A percentile compares a stretch with the other conserved stretches of the same genome.
Conservation (phyloP, 2,329 filamentous ascomycete genomes). For the Diplodia sapinea region DNA sequence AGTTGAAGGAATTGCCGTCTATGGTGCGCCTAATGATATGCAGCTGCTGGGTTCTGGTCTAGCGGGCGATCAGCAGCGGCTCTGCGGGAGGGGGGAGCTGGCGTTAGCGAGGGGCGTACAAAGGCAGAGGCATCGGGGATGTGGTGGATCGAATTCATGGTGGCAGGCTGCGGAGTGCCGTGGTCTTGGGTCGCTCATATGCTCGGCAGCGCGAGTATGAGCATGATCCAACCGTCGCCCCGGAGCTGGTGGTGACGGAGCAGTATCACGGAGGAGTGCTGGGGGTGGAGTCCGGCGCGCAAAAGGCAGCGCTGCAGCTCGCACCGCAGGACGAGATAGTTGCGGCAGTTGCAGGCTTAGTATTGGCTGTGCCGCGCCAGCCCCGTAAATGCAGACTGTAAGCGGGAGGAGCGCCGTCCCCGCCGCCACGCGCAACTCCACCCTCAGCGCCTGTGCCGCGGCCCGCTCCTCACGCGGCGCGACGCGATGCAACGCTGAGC, state of each 20-base stretch:
- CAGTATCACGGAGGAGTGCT: not conserved
- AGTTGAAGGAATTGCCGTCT: constrained; percentile 20
- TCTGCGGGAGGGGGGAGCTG: constrained; percentile 10
- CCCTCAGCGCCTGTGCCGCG: not conserved
- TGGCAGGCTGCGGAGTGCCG: not conserved
- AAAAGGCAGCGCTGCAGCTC: not conserved
- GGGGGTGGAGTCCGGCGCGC: not conserved
- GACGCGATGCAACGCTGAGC: not conserved
- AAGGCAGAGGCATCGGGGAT: constrained; percentile 14
- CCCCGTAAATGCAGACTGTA: constrained; percentile 3
- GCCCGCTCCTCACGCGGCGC: constrained; percentile 9
- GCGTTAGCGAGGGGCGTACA: constrained; percentile 2
- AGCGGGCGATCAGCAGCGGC: constrained; percentile 17
- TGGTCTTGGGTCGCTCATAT: not conserved
- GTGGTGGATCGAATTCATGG: constrained; percentile 20
- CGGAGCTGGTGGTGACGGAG: not conserved
- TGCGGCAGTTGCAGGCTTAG: not conserved
- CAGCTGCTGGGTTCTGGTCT: constrained; percentile 21
- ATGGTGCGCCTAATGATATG: constrained; percentile 25
- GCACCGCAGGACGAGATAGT: not conserved
- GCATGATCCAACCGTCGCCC: not conserved
- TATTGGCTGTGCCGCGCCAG: constrained; percentile 9
- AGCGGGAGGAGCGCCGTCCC: constrained; percentile 7
- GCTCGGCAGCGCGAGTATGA: not conserved
- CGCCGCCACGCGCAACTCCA: not conserved